These are phyloP conservation scores for Coniochaeta prunicola DNA, from an alignment of 2,329 filamentous ascomycete species.

Conservation along the genomic window DNA sequence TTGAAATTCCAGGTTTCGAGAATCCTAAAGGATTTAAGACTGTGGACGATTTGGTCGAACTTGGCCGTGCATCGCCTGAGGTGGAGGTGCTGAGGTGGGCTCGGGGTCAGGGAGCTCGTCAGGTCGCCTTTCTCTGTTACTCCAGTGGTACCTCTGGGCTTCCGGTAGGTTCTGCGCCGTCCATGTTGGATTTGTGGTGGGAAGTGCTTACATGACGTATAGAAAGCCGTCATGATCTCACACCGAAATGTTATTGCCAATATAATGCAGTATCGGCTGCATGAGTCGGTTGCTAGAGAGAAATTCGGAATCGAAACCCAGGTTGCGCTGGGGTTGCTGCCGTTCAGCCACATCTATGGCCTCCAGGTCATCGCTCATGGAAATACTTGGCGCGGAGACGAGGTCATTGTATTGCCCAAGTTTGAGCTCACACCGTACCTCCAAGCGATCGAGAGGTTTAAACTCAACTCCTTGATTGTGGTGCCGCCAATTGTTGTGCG, in stretches of 20 bases:
- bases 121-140: constrained; percentile 71
- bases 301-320: constrained; percentile 29
- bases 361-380: constrained; percentile 63
- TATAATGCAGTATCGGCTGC: constrained; percentile 52
- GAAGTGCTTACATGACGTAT: constrained; percentile 5
- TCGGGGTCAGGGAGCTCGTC: constrained; percentile 57
- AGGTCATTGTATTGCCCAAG: constrained; percentile 63
- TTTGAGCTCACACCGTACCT: constrained; percentile 67
- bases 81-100: constrained; percentile 52
- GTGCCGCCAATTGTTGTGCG: constrained; percentile 79
- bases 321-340: constrained; percentile 60
- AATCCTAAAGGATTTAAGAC: constrained; percentile 51
- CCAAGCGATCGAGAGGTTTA: constrained; percentile 57
- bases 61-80: constrained; percentile 47
- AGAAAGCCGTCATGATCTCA: constrained; percentile 82
- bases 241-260: constrained; percentile 76
- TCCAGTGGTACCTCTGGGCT: constrained; percentile 74
- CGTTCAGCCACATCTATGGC: constrained; percentile 77
- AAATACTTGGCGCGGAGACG: constrained; percentile 63
- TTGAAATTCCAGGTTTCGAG: constrained; percentile 57
- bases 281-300: constrained; percentile 29
- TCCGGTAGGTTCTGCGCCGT: constrained; percentile 42
- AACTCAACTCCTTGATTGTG: constrained; percentile 60
- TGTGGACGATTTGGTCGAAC: constrained; percentile 56
- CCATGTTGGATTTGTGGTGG: background rate